phyloP scores from a whole-genome alignment of 2,329 filamentous ascomycete genomes.

The Aureobasidium sp. region DNA sequence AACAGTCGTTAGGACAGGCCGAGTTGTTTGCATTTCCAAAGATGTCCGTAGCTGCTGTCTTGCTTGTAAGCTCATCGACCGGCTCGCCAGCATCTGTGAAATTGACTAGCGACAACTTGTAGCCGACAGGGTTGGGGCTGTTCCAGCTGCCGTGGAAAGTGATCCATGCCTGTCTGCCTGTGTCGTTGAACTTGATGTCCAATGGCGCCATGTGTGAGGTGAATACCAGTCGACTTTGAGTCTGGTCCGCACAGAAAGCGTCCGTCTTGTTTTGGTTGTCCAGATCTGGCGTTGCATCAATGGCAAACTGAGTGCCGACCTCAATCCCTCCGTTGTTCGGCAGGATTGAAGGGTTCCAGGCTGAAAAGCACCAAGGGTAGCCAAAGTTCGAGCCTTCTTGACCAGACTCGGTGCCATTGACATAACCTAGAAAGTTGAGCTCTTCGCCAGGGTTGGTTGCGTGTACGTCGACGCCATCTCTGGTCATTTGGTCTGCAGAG shows the following conservation, averaged over 20 bases:
- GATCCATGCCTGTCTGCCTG: constrained; percentile 53
- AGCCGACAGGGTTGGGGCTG: constrained; percentile 40
- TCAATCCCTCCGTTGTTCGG: constrained; percentile 38
- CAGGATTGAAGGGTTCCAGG: constrained; percentile 50
- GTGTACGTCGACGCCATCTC: constrained; percentile 50
- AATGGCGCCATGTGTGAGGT: constrained; percentile 62
- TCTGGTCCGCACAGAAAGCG: constrained; percentile 32
- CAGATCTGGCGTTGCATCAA: constrained; percentile 25
- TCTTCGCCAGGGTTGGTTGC: constrained; percentile 65
- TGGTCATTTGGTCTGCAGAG: constrained; percentile 53
- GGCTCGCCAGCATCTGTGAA: constrained; percentile 40
- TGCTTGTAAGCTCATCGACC: constrained; percentile 37
- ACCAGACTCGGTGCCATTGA: constrained; percentile 41
- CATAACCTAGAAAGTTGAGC: constrained; percentile 61
- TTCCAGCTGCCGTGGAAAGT: constrained; percentile 66
- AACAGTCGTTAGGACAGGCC: constrained; percentile 49
- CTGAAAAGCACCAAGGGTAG: constrained; percentile 61
- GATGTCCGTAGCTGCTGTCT: constrained; percentile 40
- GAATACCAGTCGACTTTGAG: constrained; percentile 49
- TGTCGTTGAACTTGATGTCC: constrained; percentile 59
- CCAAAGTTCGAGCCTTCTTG: constrained; percentile 53
- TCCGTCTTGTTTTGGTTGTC: constrained; percentile 42
- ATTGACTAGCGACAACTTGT: constrained; percentile 41
- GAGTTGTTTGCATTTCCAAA: constrained; percentile 47
- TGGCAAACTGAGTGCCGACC: constrained; percentile 44